Percentiles rank a stretch among this genome's conserved stretches.
Evolutionary conservation across 495 filamentous ascomycete genomes (phyloP).

Genomic region (Penicillium coprophilum): DNA sequence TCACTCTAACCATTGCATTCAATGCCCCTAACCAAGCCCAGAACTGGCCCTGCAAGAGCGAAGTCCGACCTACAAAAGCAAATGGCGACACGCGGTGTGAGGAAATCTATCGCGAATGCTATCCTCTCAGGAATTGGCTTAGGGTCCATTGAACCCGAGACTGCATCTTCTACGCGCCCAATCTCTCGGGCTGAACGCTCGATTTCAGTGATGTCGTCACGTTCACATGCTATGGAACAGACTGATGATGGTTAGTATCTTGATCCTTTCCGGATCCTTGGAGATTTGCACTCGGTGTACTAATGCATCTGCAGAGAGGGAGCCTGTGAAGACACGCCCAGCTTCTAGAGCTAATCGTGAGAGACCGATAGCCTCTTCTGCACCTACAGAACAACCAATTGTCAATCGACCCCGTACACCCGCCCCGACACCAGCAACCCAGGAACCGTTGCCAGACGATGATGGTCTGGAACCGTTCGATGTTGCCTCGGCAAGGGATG

Average conservation of each 20-base stretch:
- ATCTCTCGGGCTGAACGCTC: conserved; percentile 47
- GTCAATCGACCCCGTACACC: conserved; percentile 23
- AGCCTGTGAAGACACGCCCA: conserved; percentile 19
- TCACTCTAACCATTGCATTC: conserved; percentile 8
- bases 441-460: conserved; percentile 30
- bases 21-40: conserved; percentile 28
- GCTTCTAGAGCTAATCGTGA: conserved; percentile 26
- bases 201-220: conserved; percentile 31
- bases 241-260: conserved; percentile 29
- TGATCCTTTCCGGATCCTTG: neutral
- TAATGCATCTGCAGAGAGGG: conserved; percentile 15
- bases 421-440: conserved; percentile 12
- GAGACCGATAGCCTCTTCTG: conserved; percentile 20
- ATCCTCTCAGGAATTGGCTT: conserved; percentile 73
- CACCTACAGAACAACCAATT: conserved; percentile 14
- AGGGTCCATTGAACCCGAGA: conserved; percentile 26
- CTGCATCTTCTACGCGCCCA: conserved; percentile 30
- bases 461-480: conserved; percentile 76
- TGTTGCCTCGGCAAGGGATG: conserved; percentile 74
- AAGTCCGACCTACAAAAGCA: conserved; percentile 87
- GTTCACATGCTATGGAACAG: conserved; percentile 27
- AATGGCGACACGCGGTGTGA: conserved; percentile 72
- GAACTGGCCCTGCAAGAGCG: conserved; percentile 74
- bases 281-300: neutral
- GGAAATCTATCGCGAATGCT: conserved; percentile 76